Conservation (phyloP, 805 yeast genomes). For the Metschnikowia koreensis region DNA sequence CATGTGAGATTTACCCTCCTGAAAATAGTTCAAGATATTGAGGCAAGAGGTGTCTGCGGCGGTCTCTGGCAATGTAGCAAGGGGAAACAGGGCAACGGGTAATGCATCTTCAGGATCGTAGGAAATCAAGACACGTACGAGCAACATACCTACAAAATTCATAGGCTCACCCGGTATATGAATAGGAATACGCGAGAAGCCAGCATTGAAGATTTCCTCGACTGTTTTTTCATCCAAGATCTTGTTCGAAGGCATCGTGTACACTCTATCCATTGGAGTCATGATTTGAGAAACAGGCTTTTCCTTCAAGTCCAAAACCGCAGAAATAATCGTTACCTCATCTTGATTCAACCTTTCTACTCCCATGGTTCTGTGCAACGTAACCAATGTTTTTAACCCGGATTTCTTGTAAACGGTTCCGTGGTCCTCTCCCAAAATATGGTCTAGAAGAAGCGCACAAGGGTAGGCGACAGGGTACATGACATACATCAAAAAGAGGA, state of each 20-base stretch:
- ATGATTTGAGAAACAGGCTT: slow-evolving; percentile 81
- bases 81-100: slow-evolving; percentile 89
- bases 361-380: slow-evolving; percentile 92
- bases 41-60: slow-evolving; percentile 87
- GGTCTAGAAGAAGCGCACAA: slow-evolving; percentile 75
- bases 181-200: slow-evolving; percentile 92
- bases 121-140: slow-evolving; percentile 87
- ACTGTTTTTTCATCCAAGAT: slow-evolving; percentile 81
- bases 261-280: slow-evolving; percentile 93
- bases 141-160: slow-evolving; percentile 91
- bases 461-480: slow-evolving; percentile 95
- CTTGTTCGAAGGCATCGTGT: slow-evolving; percentile 80
- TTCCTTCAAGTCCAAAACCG: slow-evolving; percentile 91
- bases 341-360: slow-evolving; percentile 90
- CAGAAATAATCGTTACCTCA: slow-evolving; percentile 92
- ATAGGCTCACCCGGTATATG: slow-evolving; percentile 85
- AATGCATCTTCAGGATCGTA: slow-evolving; percentile 96
- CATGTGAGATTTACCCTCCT: slow-evolving; percentile 98
- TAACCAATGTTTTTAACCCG: slow-evolving; percentile 90
- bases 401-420: slow-evolving; percentile 92
- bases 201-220: slow-evolving; percentile 88
- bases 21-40: slow-evolving; percentile 92
- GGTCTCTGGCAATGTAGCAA: slow-evolving; percentile 96
- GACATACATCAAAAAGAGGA: slow-evolving; percentile 74
- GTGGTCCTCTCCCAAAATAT: slow-evolving; percentile 88